Percentiles rank a stretch among this genome's conserved stretches.
Conservation (phyloP, 2,329 filamentous ascomycete species). For the Hypocreales sp. region DNA sequence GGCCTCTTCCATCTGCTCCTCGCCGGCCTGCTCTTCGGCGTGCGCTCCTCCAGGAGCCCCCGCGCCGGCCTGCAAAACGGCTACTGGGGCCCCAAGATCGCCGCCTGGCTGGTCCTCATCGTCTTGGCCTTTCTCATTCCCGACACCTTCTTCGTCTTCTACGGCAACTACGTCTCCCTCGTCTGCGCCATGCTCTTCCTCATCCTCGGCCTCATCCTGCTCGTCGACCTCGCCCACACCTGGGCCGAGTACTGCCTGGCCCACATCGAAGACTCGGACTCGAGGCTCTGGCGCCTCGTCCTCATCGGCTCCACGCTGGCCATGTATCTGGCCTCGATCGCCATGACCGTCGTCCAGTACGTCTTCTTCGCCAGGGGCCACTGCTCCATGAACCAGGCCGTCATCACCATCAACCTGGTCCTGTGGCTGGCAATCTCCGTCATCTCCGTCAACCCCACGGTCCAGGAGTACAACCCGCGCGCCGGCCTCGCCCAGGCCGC, state of each 20-base stretch:
- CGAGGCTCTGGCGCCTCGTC: conserved; percentile 66
- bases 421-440: conserved; percentile 67
- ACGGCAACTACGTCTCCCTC: conserved; percentile 88
- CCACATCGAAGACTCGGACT: conserved; percentile 84
- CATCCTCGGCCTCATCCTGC: conserved; percentile 75
- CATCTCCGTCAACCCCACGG: conserved; percentile 74
- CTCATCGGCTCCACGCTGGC: conserved; percentile 82
- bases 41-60: conserved; percentile 72
- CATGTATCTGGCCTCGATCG: conserved; percentile 85
- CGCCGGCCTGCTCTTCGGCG: conserved; percentile 70
- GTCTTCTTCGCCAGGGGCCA: conserved; percentile 74
- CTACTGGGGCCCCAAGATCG: conserved; percentile 96
- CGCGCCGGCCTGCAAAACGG: conserved; percentile 87
- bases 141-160: conserved; percentile 85
- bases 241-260: conserved; percentile 95
- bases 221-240: conserved; percentile 89
- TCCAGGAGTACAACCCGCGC: conserved; percentile 86
- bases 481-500: conserved; percentile 93
- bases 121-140: conserved; percentile 92
- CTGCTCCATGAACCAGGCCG: conserved; percentile 93
- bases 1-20: conserved; percentile 86
- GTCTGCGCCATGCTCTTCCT: conserved; percentile 85
- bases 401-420: conserved; percentile 85
- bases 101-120: conserved; percentile 75
- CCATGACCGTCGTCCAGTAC: conserved; percentile 95